These are phyloP conservation scores for Davidsoniella eucalypti DNA, from an alignment of 2,329 filamentous ascomycete genomes.

Conservation along the genomic window DNA sequence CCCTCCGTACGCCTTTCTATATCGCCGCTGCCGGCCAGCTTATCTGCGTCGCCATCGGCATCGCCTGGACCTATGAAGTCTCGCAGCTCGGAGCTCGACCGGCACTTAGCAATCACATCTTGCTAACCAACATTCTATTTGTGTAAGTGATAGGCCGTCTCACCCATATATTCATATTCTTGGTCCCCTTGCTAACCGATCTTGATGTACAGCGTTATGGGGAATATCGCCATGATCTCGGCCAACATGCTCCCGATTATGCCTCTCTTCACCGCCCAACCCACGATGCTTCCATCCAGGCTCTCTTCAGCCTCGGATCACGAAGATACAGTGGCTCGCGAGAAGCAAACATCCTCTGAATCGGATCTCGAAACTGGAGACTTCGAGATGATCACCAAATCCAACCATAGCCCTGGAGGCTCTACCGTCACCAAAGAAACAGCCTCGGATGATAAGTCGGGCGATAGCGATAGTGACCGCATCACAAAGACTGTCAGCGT, in stretches of 20 bases:
- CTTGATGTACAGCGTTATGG: conserved; percentile 18
- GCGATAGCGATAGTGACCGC: conserved; percentile 2
- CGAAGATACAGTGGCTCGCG: no score
- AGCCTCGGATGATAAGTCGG: background rate
- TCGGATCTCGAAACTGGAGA: background rate
- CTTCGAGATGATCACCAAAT: background rate
- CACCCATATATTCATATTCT: background rate
- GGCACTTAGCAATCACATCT: conserved; percentile 19
- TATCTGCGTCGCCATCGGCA: conserved; percentile 19
- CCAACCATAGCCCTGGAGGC: background rate
- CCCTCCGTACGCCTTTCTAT: background rate
- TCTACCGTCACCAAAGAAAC: background rate
- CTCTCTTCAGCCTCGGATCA: background rate
- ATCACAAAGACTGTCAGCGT: conserved; percentile 13
- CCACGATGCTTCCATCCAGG: background rate
- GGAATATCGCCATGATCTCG: conserved; percentile 23
- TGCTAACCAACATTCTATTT: conserved; percentile 20
- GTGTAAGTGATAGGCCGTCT: conserved; percentile 15
- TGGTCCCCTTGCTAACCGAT: background rate
- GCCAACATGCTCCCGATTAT: conserved; percentile 23
- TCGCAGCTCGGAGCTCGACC: conserved; percentile 18
- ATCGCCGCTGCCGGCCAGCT: background rate
- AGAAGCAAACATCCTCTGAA: background rate
- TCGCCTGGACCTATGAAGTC: conserved; percentile 22
- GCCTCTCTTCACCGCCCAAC: conserved; percentile 16